Conservation (phyloP, 78 protist genomes). For the Anaeramoeba ignava region DNA sequence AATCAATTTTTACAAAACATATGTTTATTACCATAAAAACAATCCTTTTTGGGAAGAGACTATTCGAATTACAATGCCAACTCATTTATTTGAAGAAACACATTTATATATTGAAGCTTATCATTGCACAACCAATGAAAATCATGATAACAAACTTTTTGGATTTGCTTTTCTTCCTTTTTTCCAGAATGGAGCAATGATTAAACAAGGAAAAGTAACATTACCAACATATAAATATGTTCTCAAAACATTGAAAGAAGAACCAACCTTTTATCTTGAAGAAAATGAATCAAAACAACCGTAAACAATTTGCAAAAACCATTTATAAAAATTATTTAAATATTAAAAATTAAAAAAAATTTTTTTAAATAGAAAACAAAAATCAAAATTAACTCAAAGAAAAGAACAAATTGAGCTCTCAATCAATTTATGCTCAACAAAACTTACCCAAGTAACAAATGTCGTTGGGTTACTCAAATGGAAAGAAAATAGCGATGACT, state of each 20-base stretch:
- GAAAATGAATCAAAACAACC: too few relatives aligned
- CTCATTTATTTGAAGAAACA: background rate
- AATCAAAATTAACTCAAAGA: background rate
- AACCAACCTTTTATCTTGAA: too few relatives aligned
- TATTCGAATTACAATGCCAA: background rate
- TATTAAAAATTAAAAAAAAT: background rate
- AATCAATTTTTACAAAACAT: background rate
- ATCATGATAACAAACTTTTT: background rate
- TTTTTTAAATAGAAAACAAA: background rate
- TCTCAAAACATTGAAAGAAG: too few relatives aligned
- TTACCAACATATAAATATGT: too few relatives aligned
- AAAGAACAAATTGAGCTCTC: background rate
- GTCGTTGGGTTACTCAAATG: background rate
- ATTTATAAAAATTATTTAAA: too few relatives aligned
- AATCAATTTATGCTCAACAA: background rate
- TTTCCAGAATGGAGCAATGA: too few relatives aligned
- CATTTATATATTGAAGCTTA: background rate
- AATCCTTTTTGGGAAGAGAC: background rate
- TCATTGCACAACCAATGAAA: background rate
- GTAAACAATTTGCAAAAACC: too few relatives aligned
- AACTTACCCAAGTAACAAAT: background rate
- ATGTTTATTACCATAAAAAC: conserved; percentile 2
- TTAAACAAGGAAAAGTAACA: too few relatives aligned
- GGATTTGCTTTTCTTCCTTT: background rate
- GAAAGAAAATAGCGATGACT: background rate